Base-by-base conservation (phyloP, 768 basidiomycete species). In the Ramaria sp. region DNA sequence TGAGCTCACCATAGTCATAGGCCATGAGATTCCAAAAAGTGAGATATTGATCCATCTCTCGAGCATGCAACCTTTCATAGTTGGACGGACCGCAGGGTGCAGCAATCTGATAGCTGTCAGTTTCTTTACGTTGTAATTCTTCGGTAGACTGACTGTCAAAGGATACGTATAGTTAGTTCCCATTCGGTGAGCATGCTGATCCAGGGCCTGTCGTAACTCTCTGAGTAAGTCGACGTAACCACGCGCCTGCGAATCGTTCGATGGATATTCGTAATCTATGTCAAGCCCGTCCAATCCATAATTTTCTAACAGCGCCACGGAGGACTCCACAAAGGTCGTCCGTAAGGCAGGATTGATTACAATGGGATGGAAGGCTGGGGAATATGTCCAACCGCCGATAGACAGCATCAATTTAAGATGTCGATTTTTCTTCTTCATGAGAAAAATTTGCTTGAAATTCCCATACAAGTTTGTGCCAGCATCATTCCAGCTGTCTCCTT, bases 1-100 rank as follows among this genome's bases (percentile, higher is more conserved):
- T 20, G 7, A 59, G 41, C 31, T 47, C 4, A 34, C 37, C 30
- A n/a, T 33, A 91, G 67, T 91, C 89, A 62, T 91, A 91, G 0
- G 86, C 83, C 96, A 99, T 99, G 68, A 99, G 71, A 67, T 99
- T 98, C 94, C 93, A 98, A 68, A 97, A 93, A 65, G 91, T 88
- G 22, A 99, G 82, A 58, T 78, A 84, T 59, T 75, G 75, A 67
- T 93, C 86, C 94, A 99, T 98, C 59, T 89, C 89, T 22, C 69
- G 71, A 47, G 92, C 75, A 59, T 82, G 77, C 7, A 98, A 74
- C 62, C 85, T 88, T 67, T 83, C 73, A 71, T 91, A 93, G 63
- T 96, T 83, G 61, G 86, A 78, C 2, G 86, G 80, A 31, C 96
- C 96, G 69, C 92, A 95, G 1, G 96, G 94, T 0, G 95, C 90